Percentiles rank a stretch among this genome's conserved stretches.
These are phyloP conservation scores for Eustoma russellianum DNA, from an alignment of 257 asterid species.

Conservation along the genomic window DNA sequence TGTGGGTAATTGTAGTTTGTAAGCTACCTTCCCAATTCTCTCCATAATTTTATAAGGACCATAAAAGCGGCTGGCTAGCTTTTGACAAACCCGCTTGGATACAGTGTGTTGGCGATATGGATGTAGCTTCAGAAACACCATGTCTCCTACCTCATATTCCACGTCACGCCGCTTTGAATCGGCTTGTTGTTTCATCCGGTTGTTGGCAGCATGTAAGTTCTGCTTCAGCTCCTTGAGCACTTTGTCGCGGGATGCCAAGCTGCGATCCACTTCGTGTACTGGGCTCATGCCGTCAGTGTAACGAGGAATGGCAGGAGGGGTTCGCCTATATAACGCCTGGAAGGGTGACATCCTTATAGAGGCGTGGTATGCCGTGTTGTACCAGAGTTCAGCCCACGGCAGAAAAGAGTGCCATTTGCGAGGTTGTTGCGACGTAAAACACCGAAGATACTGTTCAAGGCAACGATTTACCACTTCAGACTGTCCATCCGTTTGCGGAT, in stretches of 20 bases:
- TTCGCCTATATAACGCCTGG: not conserved
- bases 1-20: not conserved
- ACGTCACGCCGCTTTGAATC: not conserved
- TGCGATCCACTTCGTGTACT: not conserved
- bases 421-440: not conserved
- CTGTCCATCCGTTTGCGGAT: constrained; percentile 5
- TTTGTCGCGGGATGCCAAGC: not conserved
- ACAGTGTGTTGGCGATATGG: not conserved
- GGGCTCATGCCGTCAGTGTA: not conserved
- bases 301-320: not conserved
- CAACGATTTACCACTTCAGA: not conserved
- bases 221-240: not conserved
- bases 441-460: not conserved
- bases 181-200: not conserved
- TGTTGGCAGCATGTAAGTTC: not conserved
- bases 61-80: not conserved
- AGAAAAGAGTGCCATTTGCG: not conserved
- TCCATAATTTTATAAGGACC: not conserved
- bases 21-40: not conserved
- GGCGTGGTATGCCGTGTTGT: not conserved
- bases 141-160: not conserved
- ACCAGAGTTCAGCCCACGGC: constrained; percentile 3
- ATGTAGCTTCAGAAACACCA: not conserved
- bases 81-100: not conserved
- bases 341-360: not conserved